Conservation (phyloP, 805 yeast species). For the Dipodascopsis uninucleata region DNA sequence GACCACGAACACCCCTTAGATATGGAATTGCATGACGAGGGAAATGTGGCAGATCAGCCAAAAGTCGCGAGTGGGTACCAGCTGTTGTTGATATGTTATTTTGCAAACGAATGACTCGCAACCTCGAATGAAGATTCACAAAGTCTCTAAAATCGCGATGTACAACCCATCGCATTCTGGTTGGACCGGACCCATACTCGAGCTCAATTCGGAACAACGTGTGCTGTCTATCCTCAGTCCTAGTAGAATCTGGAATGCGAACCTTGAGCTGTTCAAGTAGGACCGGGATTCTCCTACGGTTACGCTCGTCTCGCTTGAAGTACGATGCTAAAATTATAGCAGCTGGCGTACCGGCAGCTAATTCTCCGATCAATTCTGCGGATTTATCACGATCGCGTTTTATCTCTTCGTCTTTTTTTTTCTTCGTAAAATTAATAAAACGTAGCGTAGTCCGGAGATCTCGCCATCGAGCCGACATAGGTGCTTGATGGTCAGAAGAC, state of each 20-base stretch:
- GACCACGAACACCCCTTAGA: conserved; percentile 24
- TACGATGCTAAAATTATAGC: conserved; percentile 70
- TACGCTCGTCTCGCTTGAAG: conserved; percentile 64
- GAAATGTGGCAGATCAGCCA: conserved; percentile 41
- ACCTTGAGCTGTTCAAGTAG: conserved; percentile 69
- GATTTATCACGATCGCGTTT: conserved; percentile 32
- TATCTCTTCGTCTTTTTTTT: conserved; percentile 24
- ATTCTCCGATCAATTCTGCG: conserved; percentile 45
- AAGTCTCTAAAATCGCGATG: conserved; percentile 70
- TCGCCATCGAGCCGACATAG: conserved; percentile 24
- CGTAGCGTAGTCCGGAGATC: conserved; percentile 13
- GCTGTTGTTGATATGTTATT: conserved; percentile 16
- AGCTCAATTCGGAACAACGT: conserved; percentile 61
- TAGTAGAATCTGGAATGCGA: conserved; percentile 42
- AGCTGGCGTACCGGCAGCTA: conserved; percentile 68
- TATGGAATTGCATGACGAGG: conserved; percentile 39
- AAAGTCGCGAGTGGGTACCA: conserved; percentile 32
- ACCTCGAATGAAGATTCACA: conserved; percentile 61
- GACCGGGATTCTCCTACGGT: conserved; percentile 68
- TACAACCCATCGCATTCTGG: conserved; percentile 75
- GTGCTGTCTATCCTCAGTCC: conserved; percentile 41
- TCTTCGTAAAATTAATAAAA: conserved; percentile 24
- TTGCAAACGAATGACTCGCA: conserved; percentile 51
- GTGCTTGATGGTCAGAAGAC: too few relatives aligned
- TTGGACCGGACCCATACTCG: conserved; percentile 85